phyloP scores from a whole-genome alignment of 2,329 filamentous ascomycete species.

The Pleomassaria siparia region DNA sequence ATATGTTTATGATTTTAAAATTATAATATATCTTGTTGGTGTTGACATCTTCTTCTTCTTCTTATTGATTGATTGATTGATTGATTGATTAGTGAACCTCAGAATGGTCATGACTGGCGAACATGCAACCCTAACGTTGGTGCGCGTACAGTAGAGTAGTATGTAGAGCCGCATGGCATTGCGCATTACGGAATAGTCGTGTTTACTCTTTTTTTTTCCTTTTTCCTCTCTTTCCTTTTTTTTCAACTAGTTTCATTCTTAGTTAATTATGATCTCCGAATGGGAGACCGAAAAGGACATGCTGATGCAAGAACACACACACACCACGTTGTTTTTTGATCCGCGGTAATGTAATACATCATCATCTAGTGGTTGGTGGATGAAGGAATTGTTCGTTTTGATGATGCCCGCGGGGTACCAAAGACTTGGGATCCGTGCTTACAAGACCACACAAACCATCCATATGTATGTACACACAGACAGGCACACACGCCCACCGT shows the following conservation, averaged over 20 bases:
- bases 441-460: too few relatives aligned
- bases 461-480: too few relatives aligned
- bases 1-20: conserved; percentile 4
- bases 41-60: conserved; percentile 4
- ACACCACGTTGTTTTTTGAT: conserved; percentile 15
- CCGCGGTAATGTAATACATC: neutral
- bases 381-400: too few relatives aligned
- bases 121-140: conserved; percentile 6
- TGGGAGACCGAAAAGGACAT: conserved; percentile 11
- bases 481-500: too few relatives aligned
- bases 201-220: too few relatives aligned
- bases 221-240: neutral
- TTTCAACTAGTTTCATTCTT: too few relatives aligned
- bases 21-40: conserved; percentile 5
- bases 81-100: neutral
- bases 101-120: neutral
- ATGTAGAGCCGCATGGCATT: too few relatives aligned
- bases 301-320: conserved; percentile 9
- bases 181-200: too few relatives aligned
- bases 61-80: neutral
- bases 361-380: conserved; percentile 5
- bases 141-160: too few relatives aligned
- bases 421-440: too few relatives aligned
- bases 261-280: neutral
- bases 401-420: too few relatives aligned